Conservation (phyloP, 2,329 filamentous ascomycete species). For the Laburnicola sp. region DNA sequence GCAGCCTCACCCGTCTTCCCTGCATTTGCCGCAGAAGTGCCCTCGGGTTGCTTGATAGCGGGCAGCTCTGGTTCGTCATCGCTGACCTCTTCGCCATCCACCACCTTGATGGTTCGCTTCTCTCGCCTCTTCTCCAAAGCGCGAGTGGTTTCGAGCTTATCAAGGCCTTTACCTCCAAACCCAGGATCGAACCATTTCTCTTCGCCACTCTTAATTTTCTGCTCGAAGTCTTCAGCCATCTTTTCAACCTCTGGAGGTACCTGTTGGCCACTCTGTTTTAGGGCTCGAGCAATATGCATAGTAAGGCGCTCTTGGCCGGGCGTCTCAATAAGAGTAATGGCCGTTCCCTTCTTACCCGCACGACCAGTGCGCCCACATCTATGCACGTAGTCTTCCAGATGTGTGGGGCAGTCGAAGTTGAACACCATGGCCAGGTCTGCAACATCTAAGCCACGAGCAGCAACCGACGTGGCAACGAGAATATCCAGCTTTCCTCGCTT, state of each 20-base stretch:
- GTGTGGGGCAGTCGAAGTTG: conserved; percentile 92
- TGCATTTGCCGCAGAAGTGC: conserved; percentile 34
- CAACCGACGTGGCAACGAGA: conserved; percentile 91
- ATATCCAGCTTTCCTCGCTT: conserved; percentile 80
- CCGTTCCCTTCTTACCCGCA: conserved; percentile 91
- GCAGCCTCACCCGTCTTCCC: conserved; percentile 20
- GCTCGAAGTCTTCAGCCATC: conserved; percentile 69
- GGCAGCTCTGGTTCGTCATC: conserved; percentile 69
- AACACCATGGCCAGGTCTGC: conserved; percentile 95
- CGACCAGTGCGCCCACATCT: conserved; percentile 90
- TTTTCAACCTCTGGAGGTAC: conserved; percentile 71
- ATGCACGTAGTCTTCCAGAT: conserved; percentile 96
- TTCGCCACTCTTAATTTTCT: conserved; percentile 91
- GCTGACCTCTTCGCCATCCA: conserved; percentile 84
- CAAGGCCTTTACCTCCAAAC: conserved; percentile 93
- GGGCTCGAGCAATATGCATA: conserved; percentile 82
- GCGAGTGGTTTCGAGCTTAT: conserved; percentile 86
- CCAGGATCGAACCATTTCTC: conserved; percentile 81
- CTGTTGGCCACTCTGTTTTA: conserved; percentile 86
- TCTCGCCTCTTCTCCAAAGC: conserved; percentile 84
- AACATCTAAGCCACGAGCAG: conserved; percentile 91
- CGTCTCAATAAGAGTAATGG: conserved; percentile 91
- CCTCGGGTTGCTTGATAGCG: conserved; percentile 60
- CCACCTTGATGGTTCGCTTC: conserved; percentile 75
- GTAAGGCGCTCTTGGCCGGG: conserved; percentile 90